These are phyloP conservation scores for Volvox africanus DNA, from an alignment of 139 green algal genomes.

Conservation along the genomic window DNA sequence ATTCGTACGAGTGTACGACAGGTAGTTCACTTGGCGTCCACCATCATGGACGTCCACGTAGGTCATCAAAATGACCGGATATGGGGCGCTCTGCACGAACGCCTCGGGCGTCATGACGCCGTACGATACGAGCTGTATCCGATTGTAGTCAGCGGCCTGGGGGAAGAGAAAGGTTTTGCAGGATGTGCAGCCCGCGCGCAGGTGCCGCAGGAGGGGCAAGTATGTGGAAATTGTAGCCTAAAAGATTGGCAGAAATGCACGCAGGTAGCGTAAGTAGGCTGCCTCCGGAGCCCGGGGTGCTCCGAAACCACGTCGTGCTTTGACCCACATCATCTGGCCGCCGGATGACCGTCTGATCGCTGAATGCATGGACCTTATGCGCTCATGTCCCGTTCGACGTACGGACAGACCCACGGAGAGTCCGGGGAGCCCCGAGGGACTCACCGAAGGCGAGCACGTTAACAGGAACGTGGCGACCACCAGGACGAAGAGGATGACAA, in stretches of 20 bases:
- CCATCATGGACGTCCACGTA: background rate
- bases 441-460: background rate
- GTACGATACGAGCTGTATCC: slow-evolving; percentile 37
- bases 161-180: background rate
- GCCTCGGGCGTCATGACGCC: slow-evolving; percentile 9
- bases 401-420: too few relatives aligned
- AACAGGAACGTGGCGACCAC: slow-evolving; percentile 40
- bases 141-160: slow-evolving; percentile 33
- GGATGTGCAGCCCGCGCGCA: background rate
- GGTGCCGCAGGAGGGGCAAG: too few relatives aligned
- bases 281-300: too few relatives aligned
- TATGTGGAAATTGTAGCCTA: too few relatives aligned
- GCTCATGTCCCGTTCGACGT: too few relatives aligned
- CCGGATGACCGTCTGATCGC: too few relatives aligned
- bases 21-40: background rate
- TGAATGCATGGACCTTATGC: too few relatives aligned
- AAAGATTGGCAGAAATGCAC: too few relatives aligned
- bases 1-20: background rate
- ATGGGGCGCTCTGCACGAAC: background rate
- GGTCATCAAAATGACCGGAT: background rate
- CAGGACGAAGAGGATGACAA: slow-evolving; percentile 45
- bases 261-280: too few relatives aligned
- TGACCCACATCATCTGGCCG: too few relatives aligned
- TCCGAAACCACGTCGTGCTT: too few relatives aligned
- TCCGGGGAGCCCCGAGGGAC: background rate